Conservation (phyloP, 208 protist species). For the Trichomonas vaginalis region DNA sequence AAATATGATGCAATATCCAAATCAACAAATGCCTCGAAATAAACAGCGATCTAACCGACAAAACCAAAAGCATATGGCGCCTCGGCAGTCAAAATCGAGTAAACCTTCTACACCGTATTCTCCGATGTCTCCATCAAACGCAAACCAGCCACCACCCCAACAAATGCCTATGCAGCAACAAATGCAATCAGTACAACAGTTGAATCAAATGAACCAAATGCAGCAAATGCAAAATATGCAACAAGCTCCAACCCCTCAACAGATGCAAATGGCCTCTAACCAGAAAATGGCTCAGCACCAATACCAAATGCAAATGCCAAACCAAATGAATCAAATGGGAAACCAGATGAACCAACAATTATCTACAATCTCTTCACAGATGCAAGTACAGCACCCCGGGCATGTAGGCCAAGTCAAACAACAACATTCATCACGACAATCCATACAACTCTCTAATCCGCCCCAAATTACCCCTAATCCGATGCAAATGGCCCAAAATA, state of each 20-base stretch:
- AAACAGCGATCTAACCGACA: background rate
- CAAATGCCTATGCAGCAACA: background rate
- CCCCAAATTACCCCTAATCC: background rate
- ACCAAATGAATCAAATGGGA: background rate
- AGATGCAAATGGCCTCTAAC: background rate
- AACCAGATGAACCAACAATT: background rate
- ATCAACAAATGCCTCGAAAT: background rate
- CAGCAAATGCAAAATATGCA: background rate
- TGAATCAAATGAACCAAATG: background rate
- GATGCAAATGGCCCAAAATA: background rate
- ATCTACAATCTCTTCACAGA: background rate
- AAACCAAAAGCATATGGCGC: background rate
- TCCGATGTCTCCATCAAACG: background rate
- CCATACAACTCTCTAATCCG: background rate
- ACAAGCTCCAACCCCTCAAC: background rate
- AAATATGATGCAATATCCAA: background rate
- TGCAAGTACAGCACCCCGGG: background rate
- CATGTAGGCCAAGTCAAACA: background rate
- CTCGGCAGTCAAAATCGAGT: background rate
- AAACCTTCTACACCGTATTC: background rate
- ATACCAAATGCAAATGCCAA: background rate
- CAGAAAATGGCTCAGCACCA: background rate
- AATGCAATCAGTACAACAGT: background rate
- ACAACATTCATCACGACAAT: background rate
- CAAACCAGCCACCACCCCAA: background rate